Evolutionary conservation across 148 eudicot species (phyloP), one percentile per base, ranked within the genome.

Genomic region (Heliamphora exappendiculata): DNA sequence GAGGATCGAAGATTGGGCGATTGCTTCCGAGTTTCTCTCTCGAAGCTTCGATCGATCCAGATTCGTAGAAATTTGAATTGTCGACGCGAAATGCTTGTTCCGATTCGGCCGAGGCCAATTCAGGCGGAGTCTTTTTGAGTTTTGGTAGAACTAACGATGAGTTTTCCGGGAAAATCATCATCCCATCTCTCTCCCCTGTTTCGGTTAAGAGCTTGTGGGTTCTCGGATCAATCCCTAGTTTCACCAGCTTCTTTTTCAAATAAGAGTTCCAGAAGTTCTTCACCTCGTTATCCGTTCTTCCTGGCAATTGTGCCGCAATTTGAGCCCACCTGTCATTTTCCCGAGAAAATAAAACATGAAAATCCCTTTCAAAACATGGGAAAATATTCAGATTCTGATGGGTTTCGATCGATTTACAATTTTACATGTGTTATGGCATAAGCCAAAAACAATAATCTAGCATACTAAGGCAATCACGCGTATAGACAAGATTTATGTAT

Each of bases 201-300:
- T 86, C 80, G 7, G 67, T 65, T 6, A 92, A 29, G 0, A 84
- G 91, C 78, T 88, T 81, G 79, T 93, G 98, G 33, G 98, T 93
- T 60, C 81, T 86, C 11, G 98, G 98, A 84, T 93, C 89, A 69
- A 89, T 91, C 7, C 98, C 96, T 83, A 89, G 92, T 69, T 82
- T 93, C 49, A 82, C 79, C 64, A 93, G 86, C 81, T 87, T 91
- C 89, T 93, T 93, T 82, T 93, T 93, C 31, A 93, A 79, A 33
- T 77, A 67, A 20, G 98, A 93, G 74, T 93, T 93, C 98, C 98
- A 93, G 11, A 89, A 83, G 50, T 93, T 93, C 86, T 93, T 93
- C 7, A 91, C 89, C 78, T 93, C 98, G 44, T 93, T 93, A 29
- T 93, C 98, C 53, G 98, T 93, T 91, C 98, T 89, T 79, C 98